Base-by-base conservation (phyloP, 805 yeast species). In the Candida andamanensis region DNA sequence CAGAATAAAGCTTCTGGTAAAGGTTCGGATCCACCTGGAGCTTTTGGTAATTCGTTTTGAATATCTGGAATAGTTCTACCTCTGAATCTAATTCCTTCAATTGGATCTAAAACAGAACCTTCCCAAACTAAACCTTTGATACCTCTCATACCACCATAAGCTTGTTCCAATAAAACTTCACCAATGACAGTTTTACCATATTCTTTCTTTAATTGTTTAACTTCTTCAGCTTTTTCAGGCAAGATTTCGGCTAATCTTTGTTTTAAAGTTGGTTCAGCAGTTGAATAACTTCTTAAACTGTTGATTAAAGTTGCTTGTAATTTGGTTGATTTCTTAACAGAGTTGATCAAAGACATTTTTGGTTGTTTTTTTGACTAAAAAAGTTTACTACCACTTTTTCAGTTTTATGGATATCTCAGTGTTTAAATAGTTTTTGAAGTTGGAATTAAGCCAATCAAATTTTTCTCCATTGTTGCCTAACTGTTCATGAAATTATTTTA, bases 211-310 rank as follows among this genome's bases (percentile, higher is more conserved):
- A 90, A 79, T 52, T 79, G 76, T 70, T 82, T 84, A 65, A 92
- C 81, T 70, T 87, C 85, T 63, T 86, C 96, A 49, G 83, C 83
- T 72, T 85, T 85, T 54, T 76, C 87, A 46, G 97, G 97, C 60
- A 89, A 76, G 46, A 85, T 72, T 57, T 85, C 95, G 36, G 87
- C 94, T 58, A 92, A 89, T 60, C 95, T 80, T 67, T 92, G 95
- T 67, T 92, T 92, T 52, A 92, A 74, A 44, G 96, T 80, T 52
- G 66, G 66, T 44, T 60, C 64, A 37, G 63, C 60, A 40, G 63
- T 54, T 3, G 44, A 37, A 34, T 49, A 58, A 36, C 58, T 40
- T 54, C 66, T 52, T 15, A 41, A 41, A n/a, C 40, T 27, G 16
- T 29, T 24, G 22, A 36, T 13, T 18, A 33, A 32, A 24, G 40